Conservation (phyloP, 345 rosid genomes). For the Populus ilicifolia region DNA sequence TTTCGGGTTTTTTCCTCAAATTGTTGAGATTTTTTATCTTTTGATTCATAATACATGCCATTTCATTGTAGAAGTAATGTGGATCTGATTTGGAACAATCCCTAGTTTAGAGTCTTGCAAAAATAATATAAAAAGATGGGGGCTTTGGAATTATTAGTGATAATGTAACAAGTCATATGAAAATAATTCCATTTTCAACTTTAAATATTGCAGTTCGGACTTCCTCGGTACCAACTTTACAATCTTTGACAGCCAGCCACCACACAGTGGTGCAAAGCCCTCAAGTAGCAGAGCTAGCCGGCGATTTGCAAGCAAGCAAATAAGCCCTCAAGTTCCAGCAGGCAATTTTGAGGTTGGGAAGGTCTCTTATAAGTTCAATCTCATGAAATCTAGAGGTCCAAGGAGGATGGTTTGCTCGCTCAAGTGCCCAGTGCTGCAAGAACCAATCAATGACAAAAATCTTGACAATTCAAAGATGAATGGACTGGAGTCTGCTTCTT, state of each 20-base stretch:
- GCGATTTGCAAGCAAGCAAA: conserved; percentile 88
- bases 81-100: neutral
- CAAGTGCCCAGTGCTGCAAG: conserved; percentile 43
- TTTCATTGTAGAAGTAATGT: neutral
- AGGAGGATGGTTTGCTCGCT: conserved; percentile 88
- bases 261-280: conserved; percentile 77
- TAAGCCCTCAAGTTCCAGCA: conserved; percentile 88
- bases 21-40: neutral
- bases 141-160: neutral
- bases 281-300: conserved; percentile 71
- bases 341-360: conserved; percentile 87
- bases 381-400: conserved; percentile 93
- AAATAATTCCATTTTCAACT: neutral
- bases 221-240: conserved; percentile 94
- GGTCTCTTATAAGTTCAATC: conserved; percentile 84
- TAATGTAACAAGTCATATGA: neutral
- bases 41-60: neutral
- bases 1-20: neutral
- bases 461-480: conserved; percentile 36
- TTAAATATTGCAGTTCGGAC: conserved; percentile 63
- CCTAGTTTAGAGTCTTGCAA: neutral
- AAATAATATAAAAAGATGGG: neutral
- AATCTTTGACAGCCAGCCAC: conserved; percentile 82
- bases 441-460: conserved; percentile 26
- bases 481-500: conserved; percentile 30